These are phyloP conservation scores for Raffaelea albimanens DNA, from an alignment of 2,329 filamentous ascomycete genomes.

Conservation along the genomic window DNA sequence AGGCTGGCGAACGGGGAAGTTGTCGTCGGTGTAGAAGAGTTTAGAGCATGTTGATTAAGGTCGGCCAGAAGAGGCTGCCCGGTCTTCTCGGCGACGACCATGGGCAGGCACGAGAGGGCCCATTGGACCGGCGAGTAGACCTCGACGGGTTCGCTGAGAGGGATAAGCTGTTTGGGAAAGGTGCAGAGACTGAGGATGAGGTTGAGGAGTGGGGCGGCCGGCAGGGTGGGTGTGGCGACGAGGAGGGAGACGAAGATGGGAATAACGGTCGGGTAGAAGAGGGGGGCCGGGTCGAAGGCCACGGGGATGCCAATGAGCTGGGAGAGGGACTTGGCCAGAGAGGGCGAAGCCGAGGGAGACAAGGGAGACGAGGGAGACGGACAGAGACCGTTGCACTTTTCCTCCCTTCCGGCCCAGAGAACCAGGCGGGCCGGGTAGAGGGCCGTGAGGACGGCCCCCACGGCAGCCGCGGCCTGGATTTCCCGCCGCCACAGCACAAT, in stretches of 20 bases:
- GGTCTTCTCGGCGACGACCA: conserved; percentile 37
- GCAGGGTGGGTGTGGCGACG: conserved; percentile 56
- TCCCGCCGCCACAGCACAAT: conserved; percentile 39
- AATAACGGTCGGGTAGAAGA: conserved; percentile 75
- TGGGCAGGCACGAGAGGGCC: conserved; percentile 62
- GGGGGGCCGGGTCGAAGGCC: conserved; percentile 81
- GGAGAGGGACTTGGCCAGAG: background rate
- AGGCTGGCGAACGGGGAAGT: conserved; percentile 5
- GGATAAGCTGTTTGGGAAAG: conserved; percentile 64
- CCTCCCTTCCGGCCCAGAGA: conserved; percentile 27
- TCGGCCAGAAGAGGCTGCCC: too few relatives aligned
- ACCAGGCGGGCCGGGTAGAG: conserved; percentile 54
- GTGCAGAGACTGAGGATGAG: conserved; percentile 73
- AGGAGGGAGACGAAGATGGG: conserved; percentile 70
- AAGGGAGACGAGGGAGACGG: too few relatives aligned
- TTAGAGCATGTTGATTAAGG: too few relatives aligned
- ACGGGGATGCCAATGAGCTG: conserved; percentile 47
- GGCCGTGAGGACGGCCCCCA: conserved; percentile 30
- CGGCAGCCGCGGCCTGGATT: conserved; percentile 24
- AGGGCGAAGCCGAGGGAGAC: background rate
- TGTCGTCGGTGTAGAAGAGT: too few relatives aligned
- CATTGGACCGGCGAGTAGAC: conserved; percentile 66
- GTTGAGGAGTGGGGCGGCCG: conserved; percentile 38
- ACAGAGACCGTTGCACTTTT: too few relatives aligned
- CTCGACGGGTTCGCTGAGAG: conserved; percentile 45